A percentile compares a stretch with the other conserved stretches of the same genome.
Conservation (phyloP, 345 rosid genomes). For the Corymbia maculata region DNA sequence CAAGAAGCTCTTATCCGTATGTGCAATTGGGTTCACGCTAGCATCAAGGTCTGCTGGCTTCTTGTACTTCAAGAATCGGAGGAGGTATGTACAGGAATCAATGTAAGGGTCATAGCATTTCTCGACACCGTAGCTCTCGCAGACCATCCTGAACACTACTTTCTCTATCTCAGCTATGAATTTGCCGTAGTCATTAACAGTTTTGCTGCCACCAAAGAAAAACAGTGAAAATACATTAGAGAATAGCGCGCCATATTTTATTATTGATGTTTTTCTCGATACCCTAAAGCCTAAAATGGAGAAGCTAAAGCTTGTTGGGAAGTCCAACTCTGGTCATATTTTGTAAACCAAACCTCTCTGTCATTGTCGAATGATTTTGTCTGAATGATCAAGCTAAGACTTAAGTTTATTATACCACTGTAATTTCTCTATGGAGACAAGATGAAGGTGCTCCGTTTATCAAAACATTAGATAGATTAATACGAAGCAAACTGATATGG, state of each 20-base stretch:
- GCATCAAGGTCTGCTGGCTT: background rate
- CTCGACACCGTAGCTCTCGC: constrained; percentile 15
- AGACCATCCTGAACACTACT: constrained; percentile 10
- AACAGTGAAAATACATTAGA: background rate
- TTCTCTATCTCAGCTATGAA: constrained; percentile 1
- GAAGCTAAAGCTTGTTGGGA: background rate
- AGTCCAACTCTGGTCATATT: background rate
- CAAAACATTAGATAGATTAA: background rate
- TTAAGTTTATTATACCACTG: background rate
- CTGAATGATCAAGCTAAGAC: background rate
- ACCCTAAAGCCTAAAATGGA: background rate
- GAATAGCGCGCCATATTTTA: background rate
- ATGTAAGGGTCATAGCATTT: background rate
- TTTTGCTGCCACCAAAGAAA: background rate
- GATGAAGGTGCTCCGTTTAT: background rate
- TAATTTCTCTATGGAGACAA: background rate
- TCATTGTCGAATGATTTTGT: background rate
- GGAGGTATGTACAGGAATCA: background rate
- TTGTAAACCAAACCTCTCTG: background rate
- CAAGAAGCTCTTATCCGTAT: constrained; percentile 22
- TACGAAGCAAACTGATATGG: background rate
- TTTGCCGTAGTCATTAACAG: background rate
- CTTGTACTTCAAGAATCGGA: constrained; percentile 12
- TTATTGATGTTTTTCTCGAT: background rate
- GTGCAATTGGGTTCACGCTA: constrained; percentile 1